Conservation (phyloP, 805 yeast species). For the Barnettozyma populi region DNA sequence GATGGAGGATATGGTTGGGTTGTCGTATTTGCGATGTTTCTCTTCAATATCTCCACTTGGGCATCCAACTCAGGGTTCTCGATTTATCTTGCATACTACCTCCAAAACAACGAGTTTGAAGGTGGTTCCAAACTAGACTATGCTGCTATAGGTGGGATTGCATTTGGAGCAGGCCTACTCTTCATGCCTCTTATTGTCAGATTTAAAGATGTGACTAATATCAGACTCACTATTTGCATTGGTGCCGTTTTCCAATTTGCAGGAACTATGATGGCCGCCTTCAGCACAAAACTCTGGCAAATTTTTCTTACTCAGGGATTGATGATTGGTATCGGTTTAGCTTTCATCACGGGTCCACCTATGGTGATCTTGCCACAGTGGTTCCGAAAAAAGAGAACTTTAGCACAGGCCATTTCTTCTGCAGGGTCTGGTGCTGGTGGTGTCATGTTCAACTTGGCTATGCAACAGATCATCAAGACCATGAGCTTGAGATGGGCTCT, state of each 20-base stretch:
- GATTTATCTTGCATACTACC: conserved; percentile 47
- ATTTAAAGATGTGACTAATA: conserved; percentile 38
- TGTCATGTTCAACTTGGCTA: conserved; percentile 30
- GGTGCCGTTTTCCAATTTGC: conserved; percentile 47
- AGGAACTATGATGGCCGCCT: conserved; percentile 39
- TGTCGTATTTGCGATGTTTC: conserved; percentile 18
- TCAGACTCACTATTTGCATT: conserved; percentile 36
- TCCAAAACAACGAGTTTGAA: conserved; percentile 40
- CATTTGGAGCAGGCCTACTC: conserved; percentile 46
- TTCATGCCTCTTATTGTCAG: conserved; percentile 49
- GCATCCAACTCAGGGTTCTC: conserved; percentile 23
- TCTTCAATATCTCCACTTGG: conserved; percentile 25
- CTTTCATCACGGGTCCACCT: conserved; percentile 41
- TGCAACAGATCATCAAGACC: conserved; percentile 27
- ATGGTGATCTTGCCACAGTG: conserved; percentile 62
- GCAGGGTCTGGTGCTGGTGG: conserved; percentile 41
- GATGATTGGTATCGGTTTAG: conserved; percentile 44
- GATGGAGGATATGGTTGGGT: conserved; percentile 28
- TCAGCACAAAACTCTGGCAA: conserved; percentile 54
- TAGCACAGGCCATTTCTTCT: conserved; percentile 33
- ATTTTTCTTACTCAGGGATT: conserved; percentile 62
- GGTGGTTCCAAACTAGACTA: conserved; percentile 54
- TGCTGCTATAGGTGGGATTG: conserved; percentile 62
- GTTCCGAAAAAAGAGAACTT: conserved; percentile 55
- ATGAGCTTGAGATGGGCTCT: conserved; percentile 27